These are phyloP conservation scores for Diacronema lutheri DNA, from an alignment of 78 protist genomes.

Conservation along the genomic window DNA sequence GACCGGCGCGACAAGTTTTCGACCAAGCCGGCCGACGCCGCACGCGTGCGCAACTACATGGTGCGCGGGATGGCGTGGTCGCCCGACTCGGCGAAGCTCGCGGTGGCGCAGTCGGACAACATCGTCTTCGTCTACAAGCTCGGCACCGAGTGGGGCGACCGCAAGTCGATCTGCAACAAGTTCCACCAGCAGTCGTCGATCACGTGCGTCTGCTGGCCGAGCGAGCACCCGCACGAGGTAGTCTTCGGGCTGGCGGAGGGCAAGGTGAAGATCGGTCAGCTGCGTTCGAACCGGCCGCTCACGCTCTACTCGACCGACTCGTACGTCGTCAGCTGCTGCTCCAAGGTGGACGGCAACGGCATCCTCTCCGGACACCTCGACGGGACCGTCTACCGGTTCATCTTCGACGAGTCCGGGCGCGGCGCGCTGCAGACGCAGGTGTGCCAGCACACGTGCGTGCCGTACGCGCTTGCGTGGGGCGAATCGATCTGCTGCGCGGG, in stretches of 20 bases:
- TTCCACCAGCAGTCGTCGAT: constrained; percentile 59
- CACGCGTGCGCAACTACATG: constrained; percentile 46
- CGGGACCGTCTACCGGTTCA: constrained; percentile 33
- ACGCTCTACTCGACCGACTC: constrained; percentile 57
- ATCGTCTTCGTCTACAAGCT: constrained; percentile 81
- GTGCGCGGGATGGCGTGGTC: constrained; percentile 75
- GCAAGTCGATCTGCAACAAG: constrained; percentile 81
- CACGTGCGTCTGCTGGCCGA: constrained; percentile 76
- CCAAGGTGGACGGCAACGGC: constrained; percentile 47
- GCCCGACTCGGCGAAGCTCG: constrained; percentile 79
- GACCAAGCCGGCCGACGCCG: constrained; percentile 54
- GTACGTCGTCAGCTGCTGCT: constrained; percentile 29
- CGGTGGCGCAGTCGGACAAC: constrained; percentile 84
- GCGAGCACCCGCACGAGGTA: constrained; percentile 40
- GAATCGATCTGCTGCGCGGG: constrained; percentile 63
- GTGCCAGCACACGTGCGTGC: constrained; percentile 42
- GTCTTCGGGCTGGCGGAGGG: constrained; percentile 58
- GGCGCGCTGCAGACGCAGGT: constrained; percentile 26
- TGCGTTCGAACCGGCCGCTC: constrained; percentile 52
- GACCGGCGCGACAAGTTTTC: constrained; percentile 68
- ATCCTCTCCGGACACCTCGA: constrained; percentile 45
- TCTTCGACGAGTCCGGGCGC: constrained; percentile 14
- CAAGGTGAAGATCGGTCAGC: constrained; percentile 27
- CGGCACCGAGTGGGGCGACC: constrained; percentile 82
- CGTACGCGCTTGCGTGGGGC: constrained; percentile 70